Percentiles rank a stretch among this genome's conserved stretches.
Evolutionary conservation across 2,329 filamentous ascomycete genomes (phyloP).

Genomic region (Penicillium olsonii): DNA sequence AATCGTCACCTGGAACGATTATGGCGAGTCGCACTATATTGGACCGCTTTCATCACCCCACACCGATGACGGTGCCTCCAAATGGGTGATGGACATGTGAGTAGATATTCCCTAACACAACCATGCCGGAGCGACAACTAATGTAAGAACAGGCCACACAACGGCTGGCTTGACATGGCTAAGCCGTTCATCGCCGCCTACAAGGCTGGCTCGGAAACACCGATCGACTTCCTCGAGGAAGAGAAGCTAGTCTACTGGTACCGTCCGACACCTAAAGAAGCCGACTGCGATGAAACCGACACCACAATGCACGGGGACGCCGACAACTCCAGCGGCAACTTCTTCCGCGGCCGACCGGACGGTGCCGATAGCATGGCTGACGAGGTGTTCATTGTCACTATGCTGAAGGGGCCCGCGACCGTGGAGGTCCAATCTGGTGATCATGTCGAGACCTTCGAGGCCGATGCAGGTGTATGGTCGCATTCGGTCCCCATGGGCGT

Average conservation of each 20-base stretch:
- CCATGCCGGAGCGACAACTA: not conserved
- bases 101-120: conserved; percentile 10
- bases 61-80: conserved; percentile 45
- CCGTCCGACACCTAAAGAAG: conserved; percentile 49
- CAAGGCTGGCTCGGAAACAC: conserved; percentile 46
- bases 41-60: conserved; percentile 49
- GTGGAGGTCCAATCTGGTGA: conserved; percentile 51
- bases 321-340: conserved; percentile 52
- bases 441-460: conserved; percentile 47
- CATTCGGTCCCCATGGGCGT: conserved; percentile 51
- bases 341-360: conserved; percentile 54
- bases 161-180: conserved; percentile 56
- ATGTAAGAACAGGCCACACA: conserved; percentile 46
- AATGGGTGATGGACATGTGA: conserved; percentile 54
- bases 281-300: conserved; percentile 56
- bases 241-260: conserved; percentile 61
- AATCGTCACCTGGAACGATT: conserved; percentile 54
- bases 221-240: conserved; percentile 43
- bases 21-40: conserved; percentile 59
- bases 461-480: conserved; percentile 49
- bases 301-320: conserved; percentile 48
- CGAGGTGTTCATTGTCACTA: conserved; percentile 54
- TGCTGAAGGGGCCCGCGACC: conserved; percentile 49
- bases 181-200: conserved; percentile 57
- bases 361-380: conserved; percentile 54